Base-by-base conservation (phyloP, 768 basidiomycete genomes). In the Dendrothele bispora region DNA sequence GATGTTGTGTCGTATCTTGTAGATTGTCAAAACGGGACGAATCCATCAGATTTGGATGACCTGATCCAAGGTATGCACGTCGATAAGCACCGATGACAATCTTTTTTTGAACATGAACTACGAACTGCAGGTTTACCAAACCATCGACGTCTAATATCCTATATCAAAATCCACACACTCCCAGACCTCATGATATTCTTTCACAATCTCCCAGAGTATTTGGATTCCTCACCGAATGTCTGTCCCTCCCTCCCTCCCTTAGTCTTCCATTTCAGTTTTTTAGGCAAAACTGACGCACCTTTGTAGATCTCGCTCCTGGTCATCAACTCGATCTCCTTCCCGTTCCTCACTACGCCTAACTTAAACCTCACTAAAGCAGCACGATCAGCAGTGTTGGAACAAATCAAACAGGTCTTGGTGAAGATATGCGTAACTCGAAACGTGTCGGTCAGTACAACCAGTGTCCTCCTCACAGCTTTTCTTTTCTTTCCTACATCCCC, bases 261-360 rank as follows among this genome's bases (percentile, higher is more conserved):
- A n/a, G n/a, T 43, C 28, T 46, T 21, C 45, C 27, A 46, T 28
- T 49, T 27, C 26, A n/a, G 37, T 28, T 14, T 29, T 20, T 5
- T 52, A 14, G 21, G 42, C 18, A 30, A 26, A 37, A 32, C 37
- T 36, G 26, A 7, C 32, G 39, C 15, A 40, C 14, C 4, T 15
- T 18, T 15, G 25, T 51, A 88, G 87, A 72, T 72, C 30, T 71
- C 77, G 2, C 67, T 89, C 12, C 71, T 91, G 8, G 77, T 87
- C 20, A 62, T 90, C 39, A 82, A 79, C 58, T 86, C 84, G 1
- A 69, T 90, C 24, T 83, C 81, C 21, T 85, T 81, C 56, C 80
- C 81, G 2, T 84, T 90, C 51, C 84, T 88, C 60, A 62, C 69
- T 11, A 60, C 67, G 20, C 61, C 74, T n/a, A n/a, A n/a, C n/a